Evolutionary conservation across 176 grass and related monocot genomes (phyloP).

Genomic region (Eragrostis nindensis): DNA sequence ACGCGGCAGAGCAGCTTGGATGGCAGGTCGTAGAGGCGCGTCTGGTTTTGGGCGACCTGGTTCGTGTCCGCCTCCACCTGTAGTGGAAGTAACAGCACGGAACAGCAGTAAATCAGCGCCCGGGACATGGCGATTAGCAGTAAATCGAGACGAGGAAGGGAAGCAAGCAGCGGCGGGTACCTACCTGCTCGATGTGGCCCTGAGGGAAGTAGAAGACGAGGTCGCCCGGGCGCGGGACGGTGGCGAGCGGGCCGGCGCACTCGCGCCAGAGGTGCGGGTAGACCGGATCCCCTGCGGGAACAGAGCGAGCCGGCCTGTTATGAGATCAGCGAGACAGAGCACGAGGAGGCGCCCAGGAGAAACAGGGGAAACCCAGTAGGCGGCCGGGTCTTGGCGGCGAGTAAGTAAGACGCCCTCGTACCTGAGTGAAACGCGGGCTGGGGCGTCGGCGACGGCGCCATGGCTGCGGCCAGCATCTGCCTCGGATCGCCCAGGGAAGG

Average conservation of each 20-base stretch:
- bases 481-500: neutral
- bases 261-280: constrained; percentile 89
- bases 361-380: too few relatives aligned
- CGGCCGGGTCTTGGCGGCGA: too few relatives aligned
- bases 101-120: constrained; percentile 8
- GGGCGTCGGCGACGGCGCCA: constrained; percentile 28
- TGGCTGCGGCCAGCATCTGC: constrained; percentile 33
- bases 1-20: constrained; percentile 91
- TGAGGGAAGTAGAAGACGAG: constrained; percentile 96
- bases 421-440: constrained; percentile 43
- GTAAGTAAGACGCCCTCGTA: constrained; percentile 16
- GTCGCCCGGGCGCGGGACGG: constrained; percentile 64
- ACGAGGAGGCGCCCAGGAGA: neutral
- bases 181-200: constrained; percentile 98
- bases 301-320: neutral
- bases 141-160: neutral
- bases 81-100: neutral
- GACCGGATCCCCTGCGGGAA: constrained; percentile 57
- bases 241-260: constrained; percentile 90
- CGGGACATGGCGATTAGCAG: too few relatives aligned
- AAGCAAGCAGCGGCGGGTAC: neutral
- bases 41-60: constrained; percentile 73
- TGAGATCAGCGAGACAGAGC: constrained; percentile 10
- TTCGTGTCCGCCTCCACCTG: constrained; percentile 94
- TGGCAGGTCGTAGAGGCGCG: constrained; percentile 82